Evolutionary conservation across 2,329 filamentous ascomycete genomes (phyloP).

Genomic region (Dothistroma pini): DNA sequence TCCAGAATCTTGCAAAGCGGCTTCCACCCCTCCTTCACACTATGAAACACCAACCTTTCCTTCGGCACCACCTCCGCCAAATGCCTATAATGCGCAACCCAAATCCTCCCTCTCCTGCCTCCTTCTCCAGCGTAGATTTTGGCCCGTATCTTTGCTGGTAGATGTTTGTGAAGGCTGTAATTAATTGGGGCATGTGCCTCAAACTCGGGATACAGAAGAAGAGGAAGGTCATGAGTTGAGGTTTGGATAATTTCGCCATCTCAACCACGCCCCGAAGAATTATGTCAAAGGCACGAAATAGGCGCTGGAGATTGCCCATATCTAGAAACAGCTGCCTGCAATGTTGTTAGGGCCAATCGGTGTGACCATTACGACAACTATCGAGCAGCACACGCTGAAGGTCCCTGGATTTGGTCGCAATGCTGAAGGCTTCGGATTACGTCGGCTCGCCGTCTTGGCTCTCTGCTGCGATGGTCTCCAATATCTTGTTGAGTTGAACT

Average conservation of each 20-base stretch:
- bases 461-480: slow-evolving; percentile 34
- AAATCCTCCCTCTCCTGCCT: background rate
- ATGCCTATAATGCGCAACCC: slow-evolving; percentile 5
- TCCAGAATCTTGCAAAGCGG: slow-evolving; percentile 29
- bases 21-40: slow-evolving; percentile 27
- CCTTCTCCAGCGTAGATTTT: background rate
- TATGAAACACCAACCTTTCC: slow-evolving; percentile 20
- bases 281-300: slow-evolving; percentile 47
- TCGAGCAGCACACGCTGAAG: slow-evolving; percentile 37
- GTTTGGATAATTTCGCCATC: slow-evolving; percentile 9
- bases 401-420: slow-evolving; percentile 36
- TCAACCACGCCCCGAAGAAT: slow-evolving; percentile 27
- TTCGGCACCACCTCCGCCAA: slow-evolving; percentile 7
- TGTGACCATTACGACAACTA: slow-evolving; percentile 35
- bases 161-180: slow-evolving; percentile 5
- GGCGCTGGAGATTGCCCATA: slow-evolving; percentile 54
- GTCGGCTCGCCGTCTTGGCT: slow-evolving; percentile 32
- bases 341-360: slow-evolving; percentile 27
- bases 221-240: slow-evolving; percentile 5
- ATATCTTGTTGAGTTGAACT: slow-evolving; percentile 37
- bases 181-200: slow-evolving; percentile 8
- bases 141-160: slow-evolving; percentile 7
- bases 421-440: slow-evolving; percentile 38
- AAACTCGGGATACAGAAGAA: slow-evolving; percentile 18
- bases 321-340: slow-evolving; percentile 52